These are phyloP conservation scores for Colletotrichum magnum DNA, from an alignment of 2,329 filamentous ascomycete species.

Conservation along the genomic window DNA sequence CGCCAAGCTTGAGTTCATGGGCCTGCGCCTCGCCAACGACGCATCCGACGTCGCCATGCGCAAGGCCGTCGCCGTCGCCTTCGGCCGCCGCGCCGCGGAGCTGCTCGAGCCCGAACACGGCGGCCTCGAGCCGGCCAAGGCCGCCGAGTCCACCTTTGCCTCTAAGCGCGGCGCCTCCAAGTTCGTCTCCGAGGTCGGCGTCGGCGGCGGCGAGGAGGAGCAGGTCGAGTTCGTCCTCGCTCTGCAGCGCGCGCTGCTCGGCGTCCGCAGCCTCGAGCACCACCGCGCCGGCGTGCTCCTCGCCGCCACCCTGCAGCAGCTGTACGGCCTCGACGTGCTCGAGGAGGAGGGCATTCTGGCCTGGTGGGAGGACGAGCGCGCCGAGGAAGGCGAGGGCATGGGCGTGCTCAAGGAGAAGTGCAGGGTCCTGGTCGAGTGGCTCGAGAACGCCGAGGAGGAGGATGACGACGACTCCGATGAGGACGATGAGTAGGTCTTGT, in stretches of 20 bases:
- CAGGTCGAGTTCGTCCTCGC: slow-evolving; percentile 89
- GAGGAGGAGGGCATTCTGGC: slow-evolving; percentile 90
- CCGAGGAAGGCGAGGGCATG: slow-evolving; percentile 78
- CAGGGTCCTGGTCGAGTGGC: slow-evolving; percentile 84
- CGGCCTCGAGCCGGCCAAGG: slow-evolving; percentile 72
- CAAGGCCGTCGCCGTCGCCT: slow-evolving; percentile 86
- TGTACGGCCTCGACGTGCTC: slow-evolving; percentile 87
- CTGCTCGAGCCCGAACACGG: slow-evolving; percentile 69
- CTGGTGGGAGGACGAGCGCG: slow-evolving; percentile 87
- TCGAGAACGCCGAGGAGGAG: slow-evolving; percentile 83
- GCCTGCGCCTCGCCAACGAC: slow-evolving; percentile 90
- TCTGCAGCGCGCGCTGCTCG: slow-evolving; percentile 83
- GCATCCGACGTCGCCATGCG: slow-evolving; percentile 92
- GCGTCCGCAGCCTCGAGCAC: slow-evolving; percentile 70
- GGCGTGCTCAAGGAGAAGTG: slow-evolving; percentile 79
- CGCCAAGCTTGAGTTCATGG: slow-evolving; percentile 90
- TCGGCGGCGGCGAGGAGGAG: slow-evolving; percentile 77
- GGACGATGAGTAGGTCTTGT: slow-evolving; percentile 43
- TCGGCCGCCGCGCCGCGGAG: slow-evolving; percentile 85
- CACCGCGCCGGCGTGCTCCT: slow-evolving; percentile 73
- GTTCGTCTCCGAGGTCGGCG: slow-evolving; percentile 72
- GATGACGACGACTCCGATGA: slow-evolving; percentile 71
- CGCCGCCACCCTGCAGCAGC: slow-evolving; percentile 83
- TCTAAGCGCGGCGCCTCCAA: slow-evolving; percentile 66
- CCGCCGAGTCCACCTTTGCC: slow-evolving; percentile 73